Percentiles rank a stretch among this genome's conserved stretches.
Conservation (phyloP, 129 eudicot species). For the Flaveria bidentis region DNA sequence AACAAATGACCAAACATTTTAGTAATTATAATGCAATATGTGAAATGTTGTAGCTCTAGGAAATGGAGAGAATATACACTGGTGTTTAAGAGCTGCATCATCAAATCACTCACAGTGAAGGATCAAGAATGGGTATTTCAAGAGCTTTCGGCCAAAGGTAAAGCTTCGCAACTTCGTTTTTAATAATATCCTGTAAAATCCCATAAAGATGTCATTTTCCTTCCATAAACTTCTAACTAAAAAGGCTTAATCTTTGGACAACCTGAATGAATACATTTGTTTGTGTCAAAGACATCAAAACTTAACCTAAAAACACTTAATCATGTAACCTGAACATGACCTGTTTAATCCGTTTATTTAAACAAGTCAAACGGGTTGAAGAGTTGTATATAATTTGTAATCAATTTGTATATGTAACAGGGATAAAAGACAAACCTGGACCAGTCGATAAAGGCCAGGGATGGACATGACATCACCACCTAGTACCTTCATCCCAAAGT, state of each 20-base stretch:
- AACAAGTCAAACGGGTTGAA: not conserved
- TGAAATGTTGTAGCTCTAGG: not conserved
- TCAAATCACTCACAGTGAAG: slow-evolving; percentile 58
- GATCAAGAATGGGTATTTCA: slow-evolving; percentile 85
- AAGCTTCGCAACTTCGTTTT: slow-evolving; percentile 66
- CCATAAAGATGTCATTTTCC: not conserved
- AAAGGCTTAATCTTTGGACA: not conserved
- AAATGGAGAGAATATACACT: not conserved
- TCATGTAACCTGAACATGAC: not conserved
- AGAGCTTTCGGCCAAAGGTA: slow-evolving; percentile 87
- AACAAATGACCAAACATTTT: not conserved
- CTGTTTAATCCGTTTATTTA: not conserved
- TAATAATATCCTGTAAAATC: slow-evolving; percentile 60
- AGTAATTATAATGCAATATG: not conserved
- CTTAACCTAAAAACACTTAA: not conserved
- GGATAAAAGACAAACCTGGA: slow-evolving; percentile 52
- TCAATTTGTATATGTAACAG: not conserved
- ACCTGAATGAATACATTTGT: not conserved
- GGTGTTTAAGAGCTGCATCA: not conserved
- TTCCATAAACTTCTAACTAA: not conserved
- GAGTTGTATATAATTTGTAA: not conserved
- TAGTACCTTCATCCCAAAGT: slow-evolving; percentile 76
- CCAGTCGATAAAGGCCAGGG: slow-evolving; percentile 72
- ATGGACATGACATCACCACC: slow-evolving; percentile 93
- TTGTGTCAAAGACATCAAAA: not conserved